Base-by-base conservation (phyloP, 345 rosid genomes). In the Iberis pinnata region DNA sequence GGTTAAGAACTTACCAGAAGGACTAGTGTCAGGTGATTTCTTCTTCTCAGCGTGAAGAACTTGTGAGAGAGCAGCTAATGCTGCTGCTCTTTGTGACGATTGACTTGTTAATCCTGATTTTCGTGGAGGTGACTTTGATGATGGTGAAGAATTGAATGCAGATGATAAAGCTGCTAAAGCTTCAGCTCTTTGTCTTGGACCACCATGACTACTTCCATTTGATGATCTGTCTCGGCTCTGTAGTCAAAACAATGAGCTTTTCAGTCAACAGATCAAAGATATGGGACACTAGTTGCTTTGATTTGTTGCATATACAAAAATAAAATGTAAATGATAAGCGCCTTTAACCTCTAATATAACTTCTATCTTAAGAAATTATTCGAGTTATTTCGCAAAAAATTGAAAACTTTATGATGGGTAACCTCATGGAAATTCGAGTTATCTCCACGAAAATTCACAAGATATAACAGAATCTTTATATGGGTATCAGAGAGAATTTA, bases 51-150 rank as follows among this genome's bases (percentile, higher is more conserved):
- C 94, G 33, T 81, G 73, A 60, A 92, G 97, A 69, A 81, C 97
- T 36, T 75, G 70, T 9, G 97, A 92, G 63, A 92, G 90, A 61
- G 97, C 98, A 37, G 98, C 98, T 27, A 88, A 74, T 43, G 98
- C 98, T 52, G 98, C 97, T 40, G 94, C 88, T 75, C 90, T 83
- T 72, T 92, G 98, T 31, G 96, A 80, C 41, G 82, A 89, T 59
- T 71, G 79, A 49, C 77, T 64, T 9, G 48, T 6, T 46, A 71
- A 57, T 49, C 73, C 53, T 58, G 78, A 3, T 80, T 65, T 81
- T 55, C 3, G 37, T 43, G 77, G 11, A 19, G 86, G 64, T 26
- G 64, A 44, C 60, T 80, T 88, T 54, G 57, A 20, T 61, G 62
- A 78, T 8, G 86, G 70, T 26, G 94, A 64, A 44, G 87, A 73